phyloP scores from a whole-genome alignment of 345 rosid genomes.

The Mangifera indica region DNA sequence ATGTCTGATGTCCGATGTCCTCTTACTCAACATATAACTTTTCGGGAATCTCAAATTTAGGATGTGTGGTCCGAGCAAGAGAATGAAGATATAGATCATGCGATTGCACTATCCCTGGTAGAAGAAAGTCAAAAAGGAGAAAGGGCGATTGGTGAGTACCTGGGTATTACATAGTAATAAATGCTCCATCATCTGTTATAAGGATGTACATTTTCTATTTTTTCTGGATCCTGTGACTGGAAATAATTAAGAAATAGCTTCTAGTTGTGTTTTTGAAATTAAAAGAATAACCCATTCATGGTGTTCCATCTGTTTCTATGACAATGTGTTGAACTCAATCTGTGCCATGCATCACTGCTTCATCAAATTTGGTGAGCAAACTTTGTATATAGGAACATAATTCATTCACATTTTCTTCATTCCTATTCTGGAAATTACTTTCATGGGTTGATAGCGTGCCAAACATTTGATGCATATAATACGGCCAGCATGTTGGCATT shows the following conservation, averaged over 20 bases:
- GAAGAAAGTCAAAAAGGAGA: conserved; percentile 56
- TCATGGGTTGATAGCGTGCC: no score
- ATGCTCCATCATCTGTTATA: conserved; percentile 6
- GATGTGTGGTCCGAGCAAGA: conserved; percentile 53
- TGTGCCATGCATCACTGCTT: conserved; percentile 1
- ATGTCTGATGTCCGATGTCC: neutral
- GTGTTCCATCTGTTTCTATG: neutral
- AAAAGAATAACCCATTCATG: neutral
- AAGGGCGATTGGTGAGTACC: conserved; percentile 49
- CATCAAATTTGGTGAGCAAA: no score
- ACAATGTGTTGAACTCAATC: neutral
- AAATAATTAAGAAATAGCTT: neutral
- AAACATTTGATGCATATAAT: no score
- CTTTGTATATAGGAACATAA: no score
- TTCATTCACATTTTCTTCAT: no score
- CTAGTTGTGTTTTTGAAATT: neutral
- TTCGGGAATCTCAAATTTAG: conserved; percentile 34
- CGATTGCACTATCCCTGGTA: conserved; percentile 75
- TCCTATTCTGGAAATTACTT: no score
- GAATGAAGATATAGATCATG: conserved; percentile 77
- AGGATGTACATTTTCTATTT: neutral
- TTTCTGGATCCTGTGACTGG: neutral
- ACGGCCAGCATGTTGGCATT: no score
- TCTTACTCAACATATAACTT: conserved; percentile 13
- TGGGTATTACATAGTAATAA: conserved; percentile 17